phyloP scores from a whole-genome alignment of 2,329 filamentous ascomycete species.

The Aspergillus sp. region DNA sequence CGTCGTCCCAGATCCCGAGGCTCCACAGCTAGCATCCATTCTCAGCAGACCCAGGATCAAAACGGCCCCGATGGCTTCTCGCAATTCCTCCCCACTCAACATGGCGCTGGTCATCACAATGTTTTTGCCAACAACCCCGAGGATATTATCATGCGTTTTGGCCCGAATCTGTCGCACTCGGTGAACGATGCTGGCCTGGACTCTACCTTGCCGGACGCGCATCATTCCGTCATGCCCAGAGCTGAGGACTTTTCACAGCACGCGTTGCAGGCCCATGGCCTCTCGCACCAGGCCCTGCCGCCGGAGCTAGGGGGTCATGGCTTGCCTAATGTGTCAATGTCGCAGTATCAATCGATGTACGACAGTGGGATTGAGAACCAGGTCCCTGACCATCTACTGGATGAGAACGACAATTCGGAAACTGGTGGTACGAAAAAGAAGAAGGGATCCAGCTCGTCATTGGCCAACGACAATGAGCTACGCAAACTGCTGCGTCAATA shows the following conservation, averaged over 20 bases:
- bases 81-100: conserved; percentile 31
- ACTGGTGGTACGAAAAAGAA: conserved; percentile 38
- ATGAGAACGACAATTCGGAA: conserved; percentile 38
- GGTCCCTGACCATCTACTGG: conserved; percentile 31
- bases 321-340: conserved; percentile 23
- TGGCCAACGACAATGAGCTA: conserved; percentile 44
- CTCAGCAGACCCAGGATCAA: conserved; percentile 38
- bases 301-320: conserved; percentile 28
- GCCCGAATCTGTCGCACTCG: conserved; percentile 35
- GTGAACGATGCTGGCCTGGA: conserved; percentile 29
- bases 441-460: conserved; percentile 40
- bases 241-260: conserved; percentile 32
- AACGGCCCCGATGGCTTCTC: conserved; percentile 32
- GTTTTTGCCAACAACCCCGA: conserved; percentile 35
- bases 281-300: conserved; percentile 30
- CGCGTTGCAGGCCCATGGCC: conserved; percentile 24
- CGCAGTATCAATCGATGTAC: conserved; percentile 34
- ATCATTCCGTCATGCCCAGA: conserved; percentile 27
- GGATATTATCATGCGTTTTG: conserved; percentile 40
- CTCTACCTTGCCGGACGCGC: conserved; percentile 30
- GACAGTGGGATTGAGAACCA: conserved; percentile 37
- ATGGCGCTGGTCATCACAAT: conserved; percentile 22
- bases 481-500: conserved; percentile 41
- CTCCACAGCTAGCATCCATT: conserved; percentile 42
- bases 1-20: conserved; percentile 39